Base-by-base conservation (phyloP, 441 rosid genomes). In the Populus trichocarpa region DNA sequence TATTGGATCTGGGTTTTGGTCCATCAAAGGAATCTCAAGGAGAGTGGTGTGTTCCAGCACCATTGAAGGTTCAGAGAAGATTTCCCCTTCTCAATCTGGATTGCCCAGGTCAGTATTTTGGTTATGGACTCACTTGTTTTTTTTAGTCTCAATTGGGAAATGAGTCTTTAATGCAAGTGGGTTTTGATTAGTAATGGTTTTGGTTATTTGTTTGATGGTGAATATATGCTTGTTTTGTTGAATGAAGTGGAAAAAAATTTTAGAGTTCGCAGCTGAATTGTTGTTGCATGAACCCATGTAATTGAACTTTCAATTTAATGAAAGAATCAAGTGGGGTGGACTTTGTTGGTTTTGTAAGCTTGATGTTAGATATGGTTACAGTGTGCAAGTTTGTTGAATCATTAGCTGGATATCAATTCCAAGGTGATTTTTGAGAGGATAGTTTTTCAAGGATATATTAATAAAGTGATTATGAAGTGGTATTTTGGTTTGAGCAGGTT, bases 1-100 rank as follows among this genome's bases (percentile, higher is more conserved):
- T 81, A 84, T 78, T 82, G 89, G 94, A 92, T 91, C 91, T 90
- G 93, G 96, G 85, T 83, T 85, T 84, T 80, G 76, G 80, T 80
- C 87, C 50, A 79, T 78, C 20, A 81, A 69, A 72, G 79, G 88
- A 76, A 76, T 78, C 53, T 83, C 82, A 38, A 85, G 73, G 81
- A 85, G 89, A 88, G 87, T 90, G 9, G 75, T 86, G 26, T 92
- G 97, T 77, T 89, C 90, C 36, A 84, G 88, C 84, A 42, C 86
- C 74, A 22, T 81, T 77, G 74, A 67, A 42, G 86, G 89, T 75
- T 77, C 91, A n/a, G 93, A 88, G 76, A 89, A 83, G 78, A 75
- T 85, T 22, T 85, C 92, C 71, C 78, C 90, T 81, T 86, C 90
- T 73, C 84, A 87, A 79, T 87, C 92, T 82, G 89, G 84, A 83